Percentiles rank a stretch among this genome's conserved stretches.
phyloP scores from a whole-genome alignment of 2,329 filamentous ascomycete species.

The Cordyceps tenuipes region DNA sequence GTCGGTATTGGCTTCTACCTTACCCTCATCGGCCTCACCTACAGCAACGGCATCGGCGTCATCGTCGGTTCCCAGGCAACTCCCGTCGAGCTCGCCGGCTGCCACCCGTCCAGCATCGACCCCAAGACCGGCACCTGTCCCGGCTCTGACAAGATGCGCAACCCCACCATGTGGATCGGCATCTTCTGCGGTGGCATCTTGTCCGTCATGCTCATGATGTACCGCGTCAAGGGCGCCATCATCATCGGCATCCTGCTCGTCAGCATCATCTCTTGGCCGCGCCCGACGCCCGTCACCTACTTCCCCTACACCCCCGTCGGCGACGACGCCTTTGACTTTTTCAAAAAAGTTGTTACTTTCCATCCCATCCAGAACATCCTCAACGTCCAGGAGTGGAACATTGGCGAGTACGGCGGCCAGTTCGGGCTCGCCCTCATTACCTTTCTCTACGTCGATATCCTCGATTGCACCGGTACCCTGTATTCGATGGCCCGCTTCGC shows the following conservation, averaged over 20 bases:
- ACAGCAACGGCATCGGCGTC: slow-evolving; percentile 73
- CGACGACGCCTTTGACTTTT: slow-evolving; percentile 69
- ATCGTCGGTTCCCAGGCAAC: slow-evolving; percentile 61
- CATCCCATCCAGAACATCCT: slow-evolving; percentile 65
- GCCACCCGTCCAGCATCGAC: slow-evolving; percentile 37
- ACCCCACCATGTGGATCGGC: slow-evolving; percentile 76
- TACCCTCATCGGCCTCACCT: slow-evolving; percentile 67
- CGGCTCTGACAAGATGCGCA: slow-evolving; percentile 64
- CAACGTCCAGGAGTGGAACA: slow-evolving; percentile 64
- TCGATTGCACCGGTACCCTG: slow-evolving; percentile 77
- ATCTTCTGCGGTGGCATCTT: slow-evolving; percentile 80
- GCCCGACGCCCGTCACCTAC: slow-evolving; percentile 66
- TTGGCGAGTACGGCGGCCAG: slow-evolving; percentile 60
- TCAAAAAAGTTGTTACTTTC: slow-evolving; percentile 80
- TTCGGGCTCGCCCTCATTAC: slow-evolving; percentile 81
- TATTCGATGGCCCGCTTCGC: slow-evolving; percentile 87
- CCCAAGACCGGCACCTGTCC: slow-evolving; percentile 49
- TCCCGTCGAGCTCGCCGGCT: slow-evolving; percentile 69
- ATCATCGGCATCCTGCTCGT: slow-evolving; percentile 77
- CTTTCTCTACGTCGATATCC: slow-evolving; percentile 84
- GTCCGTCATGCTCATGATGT: slow-evolving; percentile 74
- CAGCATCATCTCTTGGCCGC: slow-evolving; percentile 82
- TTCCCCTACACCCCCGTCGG: slow-evolving; percentile 68
- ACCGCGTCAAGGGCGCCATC: slow-evolving; percentile 78
- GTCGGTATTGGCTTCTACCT: slow-evolving; percentile 81